Conservation (phyloP, 768 basidiomycete genomes). For the Pleurotus djamor region DNA sequence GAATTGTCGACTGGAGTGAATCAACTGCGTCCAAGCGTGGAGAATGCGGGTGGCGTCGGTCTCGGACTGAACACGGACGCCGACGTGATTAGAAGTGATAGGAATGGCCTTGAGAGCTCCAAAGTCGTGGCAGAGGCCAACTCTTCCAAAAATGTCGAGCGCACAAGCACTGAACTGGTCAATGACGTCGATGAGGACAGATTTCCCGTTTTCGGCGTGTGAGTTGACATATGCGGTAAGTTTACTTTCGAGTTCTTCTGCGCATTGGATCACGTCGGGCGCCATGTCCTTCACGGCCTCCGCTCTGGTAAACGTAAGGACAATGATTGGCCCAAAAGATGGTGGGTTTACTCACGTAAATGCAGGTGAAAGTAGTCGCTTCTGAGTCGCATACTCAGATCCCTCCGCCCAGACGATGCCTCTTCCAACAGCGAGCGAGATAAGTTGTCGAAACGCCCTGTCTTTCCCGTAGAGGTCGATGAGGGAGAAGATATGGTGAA, state of each 20-base stretch:
- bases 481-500: constrained; percentile 32
- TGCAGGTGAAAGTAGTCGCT: constrained; percentile 28
- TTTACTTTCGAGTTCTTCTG: constrained; percentile 16
- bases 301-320: constrained; percentile 14
- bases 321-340: neutral
- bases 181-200: constrained; percentile 14
- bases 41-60: constrained; percentile 21
- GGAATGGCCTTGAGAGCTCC: constrained; percentile 9
- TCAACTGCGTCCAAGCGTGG: constrained; percentile 19
- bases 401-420: constrained; percentile 36
- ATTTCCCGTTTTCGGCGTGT: constrained; percentile 6
- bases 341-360: constrained; percentile 27
- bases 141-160: constrained; percentile 27
- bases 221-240: constrained; percentile 15
- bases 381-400: constrained; percentile 28
- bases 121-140: constrained; percentile 40
- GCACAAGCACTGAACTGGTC: constrained; percentile 17
- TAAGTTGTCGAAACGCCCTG: constrained; percentile 25
- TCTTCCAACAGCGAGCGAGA: constrained; percentile 26
- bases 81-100: neutral
- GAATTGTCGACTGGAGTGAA: constrained; percentile 13
- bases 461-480: constrained; percentile 28
- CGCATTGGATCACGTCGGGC: constrained; percentile 26
- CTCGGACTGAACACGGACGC: neutral
- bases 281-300: constrained; percentile 31